A percentile compares a stretch with the other conserved stretches of the same genome.
These are phyloP conservation scores for Nadsonia commutata DNA, from an alignment of 1,139 yeast species.

Conservation along the genomic window DNA sequence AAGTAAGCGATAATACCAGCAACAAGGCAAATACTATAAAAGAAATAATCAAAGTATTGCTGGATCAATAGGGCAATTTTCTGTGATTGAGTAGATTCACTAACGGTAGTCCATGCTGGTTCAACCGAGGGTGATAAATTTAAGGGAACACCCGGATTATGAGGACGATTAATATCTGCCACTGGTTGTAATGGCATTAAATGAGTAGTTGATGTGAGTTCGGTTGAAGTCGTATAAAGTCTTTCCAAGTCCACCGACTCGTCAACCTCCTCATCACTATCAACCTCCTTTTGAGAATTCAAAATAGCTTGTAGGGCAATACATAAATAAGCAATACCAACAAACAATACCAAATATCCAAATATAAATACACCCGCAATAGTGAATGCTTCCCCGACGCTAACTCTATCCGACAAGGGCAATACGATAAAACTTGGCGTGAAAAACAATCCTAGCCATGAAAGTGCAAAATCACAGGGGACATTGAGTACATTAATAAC, in stretches of 20 bases:
- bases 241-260: too few species aligned
- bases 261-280: too few species aligned
- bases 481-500: conserved; percentile 1
- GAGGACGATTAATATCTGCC: background rate
- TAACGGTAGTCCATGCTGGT: too few species aligned
- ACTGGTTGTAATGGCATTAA: background rate
- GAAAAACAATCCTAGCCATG: conserved; percentile 5
- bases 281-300: too few species aligned
- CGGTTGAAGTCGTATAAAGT: too few species aligned
- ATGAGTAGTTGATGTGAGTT: too few species aligned
- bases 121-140: too few species aligned
- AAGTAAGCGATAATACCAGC: conserved; percentile 32
- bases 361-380: conserved; percentile 5
- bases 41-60: conserved; percentile 40
- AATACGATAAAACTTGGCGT: conserved; percentile 3
- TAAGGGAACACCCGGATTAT: background rate
- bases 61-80: too few species aligned
- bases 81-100: too few species aligned
- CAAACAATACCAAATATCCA: conserved; percentile 2
- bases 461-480: conserved; percentile 3
- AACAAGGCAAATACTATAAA: conserved; percentile 33
- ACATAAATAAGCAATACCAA: conserved; percentile 2
- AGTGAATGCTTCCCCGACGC: conserved; percentile 5
- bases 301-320: conserved; percentile 1
- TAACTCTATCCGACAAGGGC: conserved; percentile 2